Percentiles rank a stretch among this genome's conserved stretches.
phyloP scores from a whole-genome alignment of 148 eudicot species.

The Fallopia convolvulus region DNA sequence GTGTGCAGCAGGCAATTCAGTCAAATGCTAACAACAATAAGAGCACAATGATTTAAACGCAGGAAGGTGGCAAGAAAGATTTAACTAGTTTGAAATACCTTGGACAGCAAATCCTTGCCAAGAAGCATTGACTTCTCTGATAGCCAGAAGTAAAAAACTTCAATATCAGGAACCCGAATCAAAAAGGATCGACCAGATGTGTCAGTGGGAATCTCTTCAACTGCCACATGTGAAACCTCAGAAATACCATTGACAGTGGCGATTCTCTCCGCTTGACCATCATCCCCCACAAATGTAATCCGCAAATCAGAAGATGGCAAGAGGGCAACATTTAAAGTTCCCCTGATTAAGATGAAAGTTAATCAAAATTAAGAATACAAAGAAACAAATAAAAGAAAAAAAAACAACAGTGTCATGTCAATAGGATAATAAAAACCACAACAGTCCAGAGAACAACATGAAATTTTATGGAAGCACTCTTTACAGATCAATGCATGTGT shows the following conservation, averaged over 20 bases:
- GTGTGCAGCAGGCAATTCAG: not conserved
- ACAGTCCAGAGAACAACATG: not conserved
- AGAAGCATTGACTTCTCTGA: constrained; percentile 73
- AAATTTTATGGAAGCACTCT: not conserved
- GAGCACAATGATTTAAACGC: not conserved
- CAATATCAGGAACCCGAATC: constrained; percentile 33
- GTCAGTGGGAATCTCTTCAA: constrained; percentile 66
- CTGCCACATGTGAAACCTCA: constrained; percentile 33
- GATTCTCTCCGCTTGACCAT: constrained; percentile 60
- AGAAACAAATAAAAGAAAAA: not conserved
- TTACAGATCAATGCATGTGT: not conserved
- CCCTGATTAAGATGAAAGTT: constrained; percentile 37
- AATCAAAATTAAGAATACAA: constrained; percentile 5
- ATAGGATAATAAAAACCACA: not conserved
- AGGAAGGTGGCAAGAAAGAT: not conserved
- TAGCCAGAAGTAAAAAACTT: constrained; percentile 71
- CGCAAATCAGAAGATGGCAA: constrained; percentile 84
- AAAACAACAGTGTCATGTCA: not conserved
- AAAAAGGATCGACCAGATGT: constrained; percentile 76
- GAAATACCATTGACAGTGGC: constrained; percentile 41
- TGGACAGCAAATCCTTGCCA: constrained; percentile 66
- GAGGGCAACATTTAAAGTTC: constrained; percentile 63
- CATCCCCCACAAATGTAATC: constrained; percentile 68
- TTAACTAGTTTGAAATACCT: constrained; percentile 35
- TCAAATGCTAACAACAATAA: not conserved